Evolutionary conservation across 306 rosid genomes (phyloP), one percentile per base, ranked within the genome.

Genomic region (Fagus crenata): DNA sequence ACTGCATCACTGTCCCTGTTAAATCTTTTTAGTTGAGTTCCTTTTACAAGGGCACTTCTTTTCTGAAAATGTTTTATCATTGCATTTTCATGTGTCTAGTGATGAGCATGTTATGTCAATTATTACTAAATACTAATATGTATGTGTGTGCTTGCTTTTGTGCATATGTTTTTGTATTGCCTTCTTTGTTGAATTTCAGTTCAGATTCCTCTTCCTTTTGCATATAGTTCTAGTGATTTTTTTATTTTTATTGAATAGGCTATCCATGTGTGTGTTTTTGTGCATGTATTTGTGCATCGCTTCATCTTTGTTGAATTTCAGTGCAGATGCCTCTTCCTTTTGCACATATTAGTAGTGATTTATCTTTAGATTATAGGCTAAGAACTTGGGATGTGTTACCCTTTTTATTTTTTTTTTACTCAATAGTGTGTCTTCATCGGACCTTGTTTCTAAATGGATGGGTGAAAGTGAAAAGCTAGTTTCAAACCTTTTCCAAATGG

Each of bases 381-480:
- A 53, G 51, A 41, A 74, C 54, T 43, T 77, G 14, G 39, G 11
- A 43, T 53, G 2, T 75, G 32, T 32, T 60, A 4, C 54, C 59
- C 49, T 36, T 51, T 32, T 75, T 1, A 4, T 55, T 0, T 37
- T 43, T 36, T 75, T 81, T 60, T 53, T 36, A 69, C 80, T 33
- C 77, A 49, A 49, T 78, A 96, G 99, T 85, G 78, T 96, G 81
- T 96, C 99, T 69, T 96, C 99, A 54, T 96, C 99, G 63, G 99
- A 96, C 85, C 85, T 96, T 75, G 99, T 96, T 56, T 96, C 99
- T 11, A 96, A 96, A 86, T 96, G 99, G 99, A 96, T 96, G 99
- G 99, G 99, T 81, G 99, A 96, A 88, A 96, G 99, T 87, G 99
- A 96, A 86, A 96, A 96, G 87, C 85, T 96, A 74, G 99, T 96